phyloP scores from a whole-genome alignment of 768 basidiomycete genomes.

The Sporobolomyces roseus region DNA sequence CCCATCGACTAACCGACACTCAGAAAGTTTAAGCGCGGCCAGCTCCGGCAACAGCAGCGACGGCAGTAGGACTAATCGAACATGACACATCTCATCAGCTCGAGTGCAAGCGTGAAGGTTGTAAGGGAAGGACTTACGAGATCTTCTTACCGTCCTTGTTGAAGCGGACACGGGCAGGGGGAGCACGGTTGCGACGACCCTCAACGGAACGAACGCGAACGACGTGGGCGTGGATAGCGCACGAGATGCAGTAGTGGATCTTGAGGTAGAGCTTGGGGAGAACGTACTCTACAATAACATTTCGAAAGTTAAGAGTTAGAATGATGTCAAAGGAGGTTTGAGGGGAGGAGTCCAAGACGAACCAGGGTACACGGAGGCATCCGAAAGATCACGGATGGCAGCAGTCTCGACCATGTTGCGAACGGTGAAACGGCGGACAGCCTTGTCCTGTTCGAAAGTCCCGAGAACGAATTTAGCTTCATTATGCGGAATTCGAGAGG shows the following conservation, averaged over 20 bases:
- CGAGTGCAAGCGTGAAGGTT: neutral
- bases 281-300: slow-evolving; percentile 66
- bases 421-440: slow-evolving; percentile 89
- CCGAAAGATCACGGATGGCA: slow-evolving; percentile 93
- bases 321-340: neutral
- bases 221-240: slow-evolving; percentile 98
- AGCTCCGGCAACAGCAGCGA: slow-evolving; percentile 30
- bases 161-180: slow-evolving; percentile 74
- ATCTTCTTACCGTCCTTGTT: slow-evolving; percentile 48
- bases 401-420: slow-evolving; percentile 99
- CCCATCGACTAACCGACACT: neutral
- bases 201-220: slow-evolving; percentile 96
- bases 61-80: slow-evolving; percentile 25
- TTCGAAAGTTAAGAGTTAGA: neutral
- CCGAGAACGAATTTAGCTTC: neutral
- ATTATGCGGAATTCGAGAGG: too few relatives aligned
- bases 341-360: neutral
- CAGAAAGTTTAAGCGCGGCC: slow-evolving; percentile 30
- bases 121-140: slow-evolving; percentile 25
- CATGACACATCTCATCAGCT: neutral
- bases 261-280: slow-evolving; percentile 98
- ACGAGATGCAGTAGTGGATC: slow-evolving; percentile 97
- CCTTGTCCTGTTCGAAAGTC: slow-evolving; percentile 79
- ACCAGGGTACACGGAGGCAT: slow-evolving; percentile 78
- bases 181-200: slow-evolving; percentile 94